These are phyloP conservation scores for Picochlorum sp. DNA, from an alignment of 139 green algal genomes.

Conservation along the genomic window DNA sequence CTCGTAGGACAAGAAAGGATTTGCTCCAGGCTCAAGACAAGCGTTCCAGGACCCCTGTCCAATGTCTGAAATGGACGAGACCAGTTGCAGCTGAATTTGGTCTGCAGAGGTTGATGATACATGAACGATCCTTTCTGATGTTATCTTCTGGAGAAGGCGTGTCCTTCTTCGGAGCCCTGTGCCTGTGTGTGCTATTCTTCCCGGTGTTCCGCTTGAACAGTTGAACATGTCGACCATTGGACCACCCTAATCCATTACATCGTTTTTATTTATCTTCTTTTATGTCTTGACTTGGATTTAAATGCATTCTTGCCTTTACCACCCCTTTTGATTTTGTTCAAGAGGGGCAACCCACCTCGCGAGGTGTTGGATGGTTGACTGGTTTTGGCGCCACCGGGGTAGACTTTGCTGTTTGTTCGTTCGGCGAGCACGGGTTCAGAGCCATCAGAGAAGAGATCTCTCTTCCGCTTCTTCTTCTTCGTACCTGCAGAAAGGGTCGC, in stretches of 20 bases:
- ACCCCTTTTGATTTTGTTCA: not conserved
- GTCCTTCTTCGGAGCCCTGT: too few species aligned
- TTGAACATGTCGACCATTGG: too few species aligned
- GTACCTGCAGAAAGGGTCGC: constrained; percentile 33
- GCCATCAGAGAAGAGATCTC: constrained; percentile 23
- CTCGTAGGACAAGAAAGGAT: constrained; percentile 62
- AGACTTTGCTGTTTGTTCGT: constrained; percentile 28
- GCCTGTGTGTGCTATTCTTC: too few species aligned
- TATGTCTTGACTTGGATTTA: constrained; percentile 8
- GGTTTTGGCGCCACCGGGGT: constrained; percentile 31
- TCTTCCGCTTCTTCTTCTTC: constrained; percentile 37
- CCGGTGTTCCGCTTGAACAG: too few species aligned
- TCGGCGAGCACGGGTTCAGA: constrained; percentile 11
- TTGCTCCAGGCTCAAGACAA: constrained; percentile 43
- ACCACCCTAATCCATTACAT: not conserved
- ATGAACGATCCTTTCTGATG: too few species aligned
- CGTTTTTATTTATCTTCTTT: not conserved
- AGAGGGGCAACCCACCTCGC: constrained; percentile 11
- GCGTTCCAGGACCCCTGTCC: constrained; percentile 53
- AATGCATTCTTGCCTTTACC: constrained; percentile 6
- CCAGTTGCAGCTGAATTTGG: not conserved
- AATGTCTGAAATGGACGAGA: constrained; percentile 28
- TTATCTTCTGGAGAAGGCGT: too few species aligned
- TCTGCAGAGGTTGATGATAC: too few species aligned
- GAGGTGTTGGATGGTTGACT: not conserved